Conservation (phyloP, 371 early-diverging fungal genomes). For the Rhizopus delemar region DNA sequence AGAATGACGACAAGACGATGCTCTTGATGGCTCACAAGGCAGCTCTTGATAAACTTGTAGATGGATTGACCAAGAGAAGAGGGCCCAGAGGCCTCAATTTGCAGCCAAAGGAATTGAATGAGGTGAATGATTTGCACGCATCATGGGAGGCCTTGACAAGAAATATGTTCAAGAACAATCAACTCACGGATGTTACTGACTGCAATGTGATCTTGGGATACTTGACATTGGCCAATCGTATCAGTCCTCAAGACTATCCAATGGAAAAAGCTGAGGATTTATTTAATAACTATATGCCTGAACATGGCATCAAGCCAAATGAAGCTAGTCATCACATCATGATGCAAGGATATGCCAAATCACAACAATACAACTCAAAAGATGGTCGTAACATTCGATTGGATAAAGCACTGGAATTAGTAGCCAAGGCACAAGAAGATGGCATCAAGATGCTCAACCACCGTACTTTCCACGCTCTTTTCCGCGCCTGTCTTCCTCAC, state of each 20-base stretch:
- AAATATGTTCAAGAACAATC: constrained; percentile 6
- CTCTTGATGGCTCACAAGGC: constrained; percentile 30
- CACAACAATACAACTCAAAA: constrained; percentile 28
- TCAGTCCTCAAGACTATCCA: constrained; percentile 36
- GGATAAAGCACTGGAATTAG: constrained; percentile 35
- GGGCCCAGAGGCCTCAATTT: constrained; percentile 21
- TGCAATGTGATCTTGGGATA: constrained; percentile 42
- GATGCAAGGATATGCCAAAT: constrained; percentile 36
- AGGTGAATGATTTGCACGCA: constrained; percentile 20
- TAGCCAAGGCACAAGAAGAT: constrained; percentile 32
- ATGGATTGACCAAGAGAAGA: constrained; percentile 3
- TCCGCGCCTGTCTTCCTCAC: not conserved
- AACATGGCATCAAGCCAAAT: constrained; percentile 34
- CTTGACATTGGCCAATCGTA: constrained; percentile 33
- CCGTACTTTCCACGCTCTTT: constrained; percentile 13
- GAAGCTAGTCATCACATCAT: constrained; percentile 29
- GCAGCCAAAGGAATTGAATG: constrained; percentile 7
- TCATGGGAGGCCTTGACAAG: constrained; percentile 30
- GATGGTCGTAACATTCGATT: constrained; percentile 28
- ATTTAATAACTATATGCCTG: constrained; percentile 37
- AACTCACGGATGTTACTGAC: constrained; percentile 23
- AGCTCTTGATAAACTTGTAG: constrained; percentile 15
- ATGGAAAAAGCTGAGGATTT: constrained; percentile 36
- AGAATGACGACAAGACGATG: constrained; percentile 18
- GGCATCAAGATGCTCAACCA: constrained; percentile 1